Evolutionary conservation across 306 rosid species (phyloP), one percentile per base, ranked within the genome.

Genomic region (Cyamopsis tetragonoloba): DNA sequence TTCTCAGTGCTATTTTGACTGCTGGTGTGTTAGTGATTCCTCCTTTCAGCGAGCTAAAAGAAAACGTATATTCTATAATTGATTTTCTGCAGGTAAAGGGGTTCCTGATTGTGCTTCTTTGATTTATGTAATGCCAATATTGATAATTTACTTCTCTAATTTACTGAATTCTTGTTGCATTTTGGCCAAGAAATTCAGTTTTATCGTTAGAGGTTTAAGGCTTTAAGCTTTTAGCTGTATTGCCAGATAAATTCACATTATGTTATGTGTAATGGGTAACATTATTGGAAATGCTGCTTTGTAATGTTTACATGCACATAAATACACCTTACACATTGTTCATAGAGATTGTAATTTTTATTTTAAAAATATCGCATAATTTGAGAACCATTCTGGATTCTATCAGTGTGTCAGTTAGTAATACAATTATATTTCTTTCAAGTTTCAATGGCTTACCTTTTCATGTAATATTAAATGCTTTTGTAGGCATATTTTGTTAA

Each of bases 11-110:
- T 75, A 48, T 86, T 57, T 82, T 92, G 73, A 76, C 91, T 58
- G 80, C 84, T 67, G 75, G 79, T 82, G 82, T 82, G 27, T 77
- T 89, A 80, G 87, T 92, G 55, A 81, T 89, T 79, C 96, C 98
- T 84, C 96, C 92, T 72, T 71, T 76, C 77, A 67, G 71, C 3
- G 73, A 73, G 63, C 72, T 88, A 42, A 89, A 77, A 68, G 80
- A 78, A 15, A 84, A 87, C 64, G 19, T 80, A 18, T 87, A 73
- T 76, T 86, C 84, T 59, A 19, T 87, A 47, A 39, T 87, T 6
- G 84, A 89, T 81, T 85, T 80, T 78, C 49, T 92, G 14, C 81
- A 82, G 96, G 98, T 92, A 85, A 12, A 47, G 23, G 61, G 46
- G 23, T 62, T 70, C 71, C 31, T 26, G 34, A 18, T 31, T 14